Percentiles rank a stretch among this genome's conserved stretches.
Evolutionary conservation across 495 filamentous ascomycete species (phyloP).

Genomic region (Podospora fimiseda): DNA sequence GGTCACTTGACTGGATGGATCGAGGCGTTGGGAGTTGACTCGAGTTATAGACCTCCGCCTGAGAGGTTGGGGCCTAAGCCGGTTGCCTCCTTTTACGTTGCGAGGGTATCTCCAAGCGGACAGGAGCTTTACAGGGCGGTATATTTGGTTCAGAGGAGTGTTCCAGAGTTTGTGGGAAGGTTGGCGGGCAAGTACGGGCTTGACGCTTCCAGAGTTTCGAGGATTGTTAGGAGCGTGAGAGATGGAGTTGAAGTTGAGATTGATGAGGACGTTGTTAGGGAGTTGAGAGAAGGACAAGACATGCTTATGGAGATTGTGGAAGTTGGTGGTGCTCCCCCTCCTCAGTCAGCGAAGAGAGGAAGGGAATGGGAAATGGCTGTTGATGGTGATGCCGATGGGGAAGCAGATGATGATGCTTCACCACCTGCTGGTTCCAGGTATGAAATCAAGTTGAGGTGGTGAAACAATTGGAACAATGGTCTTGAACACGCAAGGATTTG

Average conservation of each 20-base stretch:
- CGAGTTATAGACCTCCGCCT: slow-evolving; percentile 71
- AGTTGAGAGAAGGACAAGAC: slow-evolving; percentile 84
- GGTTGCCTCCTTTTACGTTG: slow-evolving; percentile 86
- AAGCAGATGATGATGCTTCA: slow-evolving; percentile 26
- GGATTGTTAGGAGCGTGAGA: slow-evolving; percentile 62
- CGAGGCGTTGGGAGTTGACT: slow-evolving; percentile 85
- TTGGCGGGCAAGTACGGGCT: slow-evolving; percentile 74
- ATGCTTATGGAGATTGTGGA: slow-evolving; percentile 55
- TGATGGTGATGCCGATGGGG: slow-evolving; percentile 38
- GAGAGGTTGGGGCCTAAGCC: slow-evolving; percentile 57
- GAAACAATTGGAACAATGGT: slow-evolving; percentile 8
- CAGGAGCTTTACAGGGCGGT: slow-evolving; percentile 76
- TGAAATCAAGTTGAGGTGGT: slow-evolving; percentile 46
- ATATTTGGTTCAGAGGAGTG: slow-evolving; percentile 72
- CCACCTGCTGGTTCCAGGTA: slow-evolving; percentile 31
- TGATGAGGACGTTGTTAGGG: slow-evolving; percentile 85
- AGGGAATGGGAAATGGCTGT: slow-evolving; percentile 50
- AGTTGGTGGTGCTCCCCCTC: slow-evolving; percentile 20
- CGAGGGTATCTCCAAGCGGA: slow-evolving; percentile 48
- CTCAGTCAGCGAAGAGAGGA: slow-evolving; percentile 37
- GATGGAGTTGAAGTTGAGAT: slow-evolving; percentile 76
- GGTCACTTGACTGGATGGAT: slow-evolving; percentile 71
- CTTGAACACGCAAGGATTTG: background rate
- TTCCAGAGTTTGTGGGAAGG: slow-evolving; percentile 60
- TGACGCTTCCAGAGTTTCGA: slow-evolving; percentile 60